phyloP scores from a whole-genome alignment of 257 asterid genomes.

The Cinchona pubescens region DNA sequence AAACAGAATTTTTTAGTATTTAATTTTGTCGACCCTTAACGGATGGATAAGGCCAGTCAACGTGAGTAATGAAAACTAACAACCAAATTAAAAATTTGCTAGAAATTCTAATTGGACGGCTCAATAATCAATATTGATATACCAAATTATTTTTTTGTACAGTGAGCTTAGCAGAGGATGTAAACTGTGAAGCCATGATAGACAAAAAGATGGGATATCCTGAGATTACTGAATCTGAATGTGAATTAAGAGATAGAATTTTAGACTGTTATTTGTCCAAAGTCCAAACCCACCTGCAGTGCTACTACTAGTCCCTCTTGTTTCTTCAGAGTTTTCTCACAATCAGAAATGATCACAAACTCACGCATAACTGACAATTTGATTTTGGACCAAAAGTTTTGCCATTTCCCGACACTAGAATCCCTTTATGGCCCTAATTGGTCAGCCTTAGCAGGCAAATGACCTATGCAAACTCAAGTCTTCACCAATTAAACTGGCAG shows the following conservation, averaged over 20 bases:
- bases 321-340: not conserved
- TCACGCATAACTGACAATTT: conserved; percentile 4
- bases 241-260: not conserved
- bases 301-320: too few relatives aligned
- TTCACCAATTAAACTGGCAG: not conserved
- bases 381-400: conserved; percentile 7
- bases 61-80: not conserved
- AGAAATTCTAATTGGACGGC: not conserved
- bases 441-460: conserved; percentile 3
- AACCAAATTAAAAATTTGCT: not conserved
- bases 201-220: conserved; percentile 3
- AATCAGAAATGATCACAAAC: not conserved
- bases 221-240: not conserved
- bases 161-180: not conserved
- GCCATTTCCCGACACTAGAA: conserved; percentile 17
- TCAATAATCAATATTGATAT: not conserved
- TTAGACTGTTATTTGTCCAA: conserved; percentile 9
- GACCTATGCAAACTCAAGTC: not conserved
- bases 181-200: not conserved
- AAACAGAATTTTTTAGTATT: not conserved
- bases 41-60: conserved; percentile 7
- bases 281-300: conserved; percentile 1
- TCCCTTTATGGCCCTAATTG: not conserved
- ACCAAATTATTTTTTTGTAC: not conserved
- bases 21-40: not conserved